phyloP scores from a whole-genome alignment of 768 basidiomycete genomes.

The Rhodotorula kratochvilovae region DNA sequence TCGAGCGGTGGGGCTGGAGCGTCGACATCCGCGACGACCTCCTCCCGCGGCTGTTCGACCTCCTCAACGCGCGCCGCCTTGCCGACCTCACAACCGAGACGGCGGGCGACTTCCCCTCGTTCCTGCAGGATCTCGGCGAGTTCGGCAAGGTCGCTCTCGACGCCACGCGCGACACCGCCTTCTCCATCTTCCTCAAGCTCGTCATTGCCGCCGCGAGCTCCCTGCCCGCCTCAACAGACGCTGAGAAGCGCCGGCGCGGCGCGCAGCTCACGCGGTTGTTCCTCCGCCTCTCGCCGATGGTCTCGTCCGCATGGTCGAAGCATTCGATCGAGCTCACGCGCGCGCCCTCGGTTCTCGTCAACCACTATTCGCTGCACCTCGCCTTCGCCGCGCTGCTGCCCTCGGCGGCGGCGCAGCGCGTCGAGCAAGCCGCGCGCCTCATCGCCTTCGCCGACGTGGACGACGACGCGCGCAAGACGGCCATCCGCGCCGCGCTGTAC shows the following conservation, averaged over 20 bases:
- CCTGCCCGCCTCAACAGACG: conserved; percentile 40
- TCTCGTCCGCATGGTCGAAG: conserved; percentile 62
- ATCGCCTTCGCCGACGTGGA: conserved; percentile 66
- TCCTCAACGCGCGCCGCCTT: conserved; percentile 74
- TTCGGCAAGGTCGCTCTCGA: conserved; percentile 50
- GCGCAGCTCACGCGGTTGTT: conserved; percentile 63
- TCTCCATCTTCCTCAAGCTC: conserved; percentile 74
- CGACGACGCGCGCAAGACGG: conserved; percentile 60
- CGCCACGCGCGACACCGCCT: conserved; percentile 61
- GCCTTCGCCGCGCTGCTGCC: conserved; percentile 68
- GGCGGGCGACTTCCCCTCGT: conserved; percentile 61
- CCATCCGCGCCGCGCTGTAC: conserved; percentile 69
- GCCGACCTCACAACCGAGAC: conserved; percentile 59
- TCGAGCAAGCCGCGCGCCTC: conserved; percentile 65
- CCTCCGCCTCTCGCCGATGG: conserved; percentile 66
- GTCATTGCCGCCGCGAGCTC: conserved; percentile 61
- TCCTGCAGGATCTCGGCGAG: conserved; percentile 56
- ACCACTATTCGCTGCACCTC: conserved; percentile 70
- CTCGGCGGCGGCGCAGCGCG: conserved; percentile 52
- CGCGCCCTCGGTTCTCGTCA: conserved; percentile 68
- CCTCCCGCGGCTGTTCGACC: conserved; percentile 62
- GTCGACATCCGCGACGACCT: conserved; percentile 57
- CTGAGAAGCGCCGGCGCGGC: conserved; percentile 45
- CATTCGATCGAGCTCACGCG: conserved; percentile 44
- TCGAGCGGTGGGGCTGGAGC: conserved; percentile 71